Evolutionary conservation across 495 filamentous ascomycete genomes (phyloP), one percentile per base, ranked within the genome.

Genomic region (Penicillium daleae): DNA sequence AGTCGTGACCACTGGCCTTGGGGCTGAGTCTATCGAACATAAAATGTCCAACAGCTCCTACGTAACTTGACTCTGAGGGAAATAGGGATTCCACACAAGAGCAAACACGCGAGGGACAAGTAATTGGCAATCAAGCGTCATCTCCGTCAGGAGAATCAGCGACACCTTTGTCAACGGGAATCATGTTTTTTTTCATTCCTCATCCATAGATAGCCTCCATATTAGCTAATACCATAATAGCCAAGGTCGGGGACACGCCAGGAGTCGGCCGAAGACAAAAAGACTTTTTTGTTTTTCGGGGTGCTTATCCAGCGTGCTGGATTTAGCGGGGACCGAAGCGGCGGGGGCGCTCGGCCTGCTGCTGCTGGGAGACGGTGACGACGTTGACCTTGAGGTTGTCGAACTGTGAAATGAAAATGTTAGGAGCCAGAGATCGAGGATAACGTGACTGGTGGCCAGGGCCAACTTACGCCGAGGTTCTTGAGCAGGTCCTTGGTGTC

Each of bases 401-500:
- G 85, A 98, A 98, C 94, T 98, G 73, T 60, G 68, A 15, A n/a
- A 29, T 27, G 7, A 13, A 53, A 5, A 58, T 27, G 66, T 66
- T 52, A 69, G 67, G 24, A 57, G 0, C 5, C n/a, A 4, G 17
- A 32, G 24, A 12, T 10, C 33, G 8, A n/a, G 33, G 1, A 7
- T 6, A 12, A 27, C n/a, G n/a, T 39, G 13, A 22, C n/a, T n/a
- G 22, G 42, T 9, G 50, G 31, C 1, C 24, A 21, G 17, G n/a
- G 31, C 35, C 13, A 61, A 92, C 93, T 68, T 93, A 98, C 94
- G 78, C 95, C 95, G 71, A 99, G 85, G 87, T 86, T 90, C 90
- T 98, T 99, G 78, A 99, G 85, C 71, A 99, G 83, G 76, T 98
- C 95, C 88, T 97, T 97, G 75, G 95, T 99, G 82, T 99, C 96